Base-by-base conservation (phyloP, 2,329 filamentous ascomycete genomes). In the Diplodia sapinea region DNA sequence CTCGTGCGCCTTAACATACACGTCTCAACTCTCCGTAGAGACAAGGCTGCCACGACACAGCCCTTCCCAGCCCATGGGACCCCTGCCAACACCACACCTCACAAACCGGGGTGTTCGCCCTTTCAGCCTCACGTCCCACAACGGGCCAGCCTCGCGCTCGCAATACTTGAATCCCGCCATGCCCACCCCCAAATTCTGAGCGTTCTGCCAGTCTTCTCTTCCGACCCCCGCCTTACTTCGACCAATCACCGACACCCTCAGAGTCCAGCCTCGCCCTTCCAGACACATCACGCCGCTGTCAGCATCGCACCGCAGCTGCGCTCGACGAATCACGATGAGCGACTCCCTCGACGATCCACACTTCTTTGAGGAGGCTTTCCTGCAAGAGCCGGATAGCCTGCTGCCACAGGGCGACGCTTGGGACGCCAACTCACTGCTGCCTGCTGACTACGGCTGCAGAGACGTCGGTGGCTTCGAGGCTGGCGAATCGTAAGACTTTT, bases 181-280 rank as follows among this genome's bases (percentile, higher is more conserved):
- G 2, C 36, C 20, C 55, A 29, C 23, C 8, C 15, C 15, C 5
- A 29, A 8, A n/a, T 29, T 8, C 40, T 26, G 17, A 43, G 20
- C 36, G 4, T 59, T 29, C 15, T 47, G 20, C 38, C 36, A 29
- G 20, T 20, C 23, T 59, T 7, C 12, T 31, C 36, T 1, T 29
- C 11, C 36, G 20, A 23, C 38, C 38, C 13, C 20, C 12, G 36
- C 20, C 13, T 23, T 12, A 12, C 6, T 33, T 3, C 38, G 13
- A 59, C 23, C 55, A 59, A 56, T 56, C 54, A 40, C 33, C 9
- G 15, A n/a, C 7, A n/a, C 11, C 8, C 31, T 26, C 31, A 17
- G 17, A 15, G 4, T 20, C 17, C 54, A 40, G 33, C 54, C 33
- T 56, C 54, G 54, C 54, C 54, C 33, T 56, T 40, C 54, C 54